These are phyloP conservation scores for Trichoderma sp. DNA, from an alignment of 2,329 filamentous ascomycete genomes.

Conservation along the genomic window DNA sequence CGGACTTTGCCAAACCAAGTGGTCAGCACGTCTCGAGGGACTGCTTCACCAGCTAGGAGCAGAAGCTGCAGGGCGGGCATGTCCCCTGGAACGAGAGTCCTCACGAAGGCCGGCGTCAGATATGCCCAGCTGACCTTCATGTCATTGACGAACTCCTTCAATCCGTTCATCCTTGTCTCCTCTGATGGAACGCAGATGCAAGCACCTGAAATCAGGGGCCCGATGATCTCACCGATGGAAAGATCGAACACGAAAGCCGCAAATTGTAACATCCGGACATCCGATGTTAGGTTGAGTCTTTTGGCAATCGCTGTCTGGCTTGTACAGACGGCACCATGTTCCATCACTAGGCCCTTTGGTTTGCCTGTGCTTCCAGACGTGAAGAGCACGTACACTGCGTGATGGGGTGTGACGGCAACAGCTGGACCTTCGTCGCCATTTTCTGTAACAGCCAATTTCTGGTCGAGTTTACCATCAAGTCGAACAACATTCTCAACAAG, in stretches of 20 bases:
- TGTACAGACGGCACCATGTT: conserved; percentile 20
- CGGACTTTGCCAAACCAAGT: conserved; percentile 35
- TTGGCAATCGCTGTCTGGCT: conserved; percentile 10
- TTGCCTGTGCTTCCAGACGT: conserved; percentile 10
- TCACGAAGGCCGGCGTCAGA: conserved; percentile 17
- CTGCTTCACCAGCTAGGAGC: conserved; percentile 25
- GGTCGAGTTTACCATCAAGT: conserved; percentile 1
- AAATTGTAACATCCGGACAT: conserved; percentile 18
- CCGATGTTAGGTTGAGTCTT: neutral
- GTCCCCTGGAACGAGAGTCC: neutral
- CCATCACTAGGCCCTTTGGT: conserved; percentile 17
- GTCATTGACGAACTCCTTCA: conserved; percentile 17
- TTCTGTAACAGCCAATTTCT: neutral
- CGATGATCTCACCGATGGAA: conserved; percentile 28
- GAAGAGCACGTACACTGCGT: conserved; percentile 10
- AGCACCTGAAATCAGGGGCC: conserved; percentile 26
- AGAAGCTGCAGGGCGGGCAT: conserved; percentile 13
- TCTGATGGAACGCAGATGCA: conserved; percentile 32
- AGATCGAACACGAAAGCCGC: conserved; percentile 31
- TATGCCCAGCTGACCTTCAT: conserved; percentile 5
- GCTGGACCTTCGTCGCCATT: neutral
- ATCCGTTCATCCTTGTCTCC: conserved; percentile 23
- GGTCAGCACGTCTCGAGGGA: neutral
- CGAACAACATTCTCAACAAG: conserved; percentile 24
- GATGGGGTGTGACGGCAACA: neutral